phyloP scores from a whole-genome alignment of 2,329 filamentous ascomycete genomes.

The Apiospora arundinis region DNA sequence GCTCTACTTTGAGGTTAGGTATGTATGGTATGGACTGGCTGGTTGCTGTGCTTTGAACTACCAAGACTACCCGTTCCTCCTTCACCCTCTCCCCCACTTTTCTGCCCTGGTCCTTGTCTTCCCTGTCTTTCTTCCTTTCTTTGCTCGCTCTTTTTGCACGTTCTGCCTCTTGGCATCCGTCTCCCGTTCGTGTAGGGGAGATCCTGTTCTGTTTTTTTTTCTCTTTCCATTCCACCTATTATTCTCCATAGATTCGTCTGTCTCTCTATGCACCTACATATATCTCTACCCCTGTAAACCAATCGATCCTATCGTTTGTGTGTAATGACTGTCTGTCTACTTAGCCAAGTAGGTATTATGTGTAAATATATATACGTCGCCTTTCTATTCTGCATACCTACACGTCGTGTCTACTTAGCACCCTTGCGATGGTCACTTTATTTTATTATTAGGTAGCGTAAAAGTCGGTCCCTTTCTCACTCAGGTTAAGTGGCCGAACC shows the following conservation, averaged over 20 bases:
- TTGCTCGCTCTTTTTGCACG: conserved; percentile 13
- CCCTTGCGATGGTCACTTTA: too few relatives aligned
- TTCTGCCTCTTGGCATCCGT: background rate
- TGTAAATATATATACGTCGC: too few relatives aligned
- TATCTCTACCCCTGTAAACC: background rate
- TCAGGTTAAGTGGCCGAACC: background rate
- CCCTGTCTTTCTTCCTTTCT: conserved; percentile 23
- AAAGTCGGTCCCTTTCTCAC: background rate
- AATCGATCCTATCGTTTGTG: too few relatives aligned
- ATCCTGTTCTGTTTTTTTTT: conserved; percentile 2
- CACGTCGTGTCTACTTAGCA: background rate
- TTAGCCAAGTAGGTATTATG: too few relatives aligned
- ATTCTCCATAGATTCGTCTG: background rate
- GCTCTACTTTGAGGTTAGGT: too few relatives aligned
- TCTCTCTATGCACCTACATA: background rate
- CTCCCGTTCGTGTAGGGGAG: background rate
- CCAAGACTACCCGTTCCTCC: background rate
- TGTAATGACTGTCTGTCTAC: too few relatives aligned
- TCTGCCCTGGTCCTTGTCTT: conserved; percentile 22
- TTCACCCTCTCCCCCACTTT: conserved; percentile 25
- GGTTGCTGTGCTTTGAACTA: background rate
- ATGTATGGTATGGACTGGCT: background rate
- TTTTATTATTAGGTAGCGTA: background rate
- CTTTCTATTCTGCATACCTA: too few relatives aligned
- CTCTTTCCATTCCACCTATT: background rate